Evolutionary conservation across 805 yeast genomes (phyloP), one percentile per base, ranked within the genome.

Genomic region (Phaffomyces antillensis): DNA sequence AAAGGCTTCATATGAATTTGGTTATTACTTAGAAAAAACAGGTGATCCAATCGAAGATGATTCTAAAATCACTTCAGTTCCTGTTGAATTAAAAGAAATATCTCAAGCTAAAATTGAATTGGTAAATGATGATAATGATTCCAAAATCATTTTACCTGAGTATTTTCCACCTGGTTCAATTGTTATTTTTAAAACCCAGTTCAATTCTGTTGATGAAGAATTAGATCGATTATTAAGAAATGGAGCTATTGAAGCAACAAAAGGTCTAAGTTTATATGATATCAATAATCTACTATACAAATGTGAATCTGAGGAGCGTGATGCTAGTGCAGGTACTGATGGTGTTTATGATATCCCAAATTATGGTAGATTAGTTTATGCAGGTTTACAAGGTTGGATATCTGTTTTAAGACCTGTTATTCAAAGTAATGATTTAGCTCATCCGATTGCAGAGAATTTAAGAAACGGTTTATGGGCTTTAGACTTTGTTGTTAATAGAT

Each of bases 341-440:
- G 96, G 96, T 10, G 76, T 76, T 0, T 91, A 93, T 64, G 61
- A 65, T 40, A 71, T 91, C 39, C 97, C 98, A 1, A 70, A 73
- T 28, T 68, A 74, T 61, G 97, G 97, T 0, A 68, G 69, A 15
- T 67, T 90, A 39, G 83, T 80, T 0, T 91, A 87, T 63, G 90
- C 96, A 36, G 99, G 99, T 11, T 67, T 93, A 20, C 95, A 88
- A 62, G 98, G 99, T 2, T 91, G 96, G 96, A 76, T 81, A 39
- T 71, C 87, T 0, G 82, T 80, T 1, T 63, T 91, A 52, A 73
- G 77, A 45, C 61, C 68, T 26, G 75, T 88, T 3, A 81, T 89
- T 23, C 69, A 72, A 59, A 65, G 68, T 36, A 91, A 91, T 58
- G 81, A 90, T 52, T 71, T 91, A 25, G 93, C 90, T 0, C 95